Conservation (phyloP, 2,329 filamentous ascomycete genomes). For the Teratosphaeria epicoccoides region DNA sequence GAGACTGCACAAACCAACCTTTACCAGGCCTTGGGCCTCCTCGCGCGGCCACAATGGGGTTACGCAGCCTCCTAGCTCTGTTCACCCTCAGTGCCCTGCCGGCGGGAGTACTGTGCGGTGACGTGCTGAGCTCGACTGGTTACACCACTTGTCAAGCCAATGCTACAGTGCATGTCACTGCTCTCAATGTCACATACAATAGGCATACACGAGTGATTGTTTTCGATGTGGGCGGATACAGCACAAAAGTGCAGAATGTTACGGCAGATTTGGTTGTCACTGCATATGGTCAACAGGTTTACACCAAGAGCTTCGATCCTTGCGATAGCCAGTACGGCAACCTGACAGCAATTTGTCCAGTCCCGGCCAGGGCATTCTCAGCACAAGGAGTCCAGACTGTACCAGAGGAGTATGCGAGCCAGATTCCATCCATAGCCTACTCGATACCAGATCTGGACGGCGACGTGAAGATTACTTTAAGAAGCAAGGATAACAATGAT, state of each 20-base stretch:
- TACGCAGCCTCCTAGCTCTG: conserved; percentile 15
- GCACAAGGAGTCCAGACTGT: conserved; percentile 64
- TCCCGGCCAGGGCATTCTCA: conserved; percentile 63
- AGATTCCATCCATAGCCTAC: conserved; percentile 85
- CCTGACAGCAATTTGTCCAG: conserved; percentile 72
- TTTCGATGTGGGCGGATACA: conserved; percentile 76
- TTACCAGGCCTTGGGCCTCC: conserved; percentile 2
- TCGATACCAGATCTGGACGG: conserved; percentile 83
- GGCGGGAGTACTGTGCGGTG: conserved; percentile 48
- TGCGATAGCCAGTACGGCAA: conserved; percentile 45
- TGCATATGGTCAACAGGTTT: conserved; percentile 76
- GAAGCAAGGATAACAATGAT: conserved; percentile 45
- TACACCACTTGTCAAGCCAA: conserved; percentile 61
- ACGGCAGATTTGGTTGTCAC: conserved; percentile 63
- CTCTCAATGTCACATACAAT: conserved; percentile 69
- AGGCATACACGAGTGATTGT: conserved; percentile 58
- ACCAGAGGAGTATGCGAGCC: conserved; percentile 55
- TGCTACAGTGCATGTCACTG: conserved; percentile 56
- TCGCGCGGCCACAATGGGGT: conserved; percentile 11
- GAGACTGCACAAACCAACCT: not conserved
- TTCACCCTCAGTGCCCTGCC: conserved; percentile 27
- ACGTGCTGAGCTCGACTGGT: conserved; percentile 69
- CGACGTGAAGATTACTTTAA: conserved; percentile 67
- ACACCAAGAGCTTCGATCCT: conserved; percentile 71
- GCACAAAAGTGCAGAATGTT: conserved; percentile 64